Evolutionary conservation across 2,329 filamentous ascomycete genomes (phyloP).

Genomic region (Cryphonectria carpinicola): DNA sequence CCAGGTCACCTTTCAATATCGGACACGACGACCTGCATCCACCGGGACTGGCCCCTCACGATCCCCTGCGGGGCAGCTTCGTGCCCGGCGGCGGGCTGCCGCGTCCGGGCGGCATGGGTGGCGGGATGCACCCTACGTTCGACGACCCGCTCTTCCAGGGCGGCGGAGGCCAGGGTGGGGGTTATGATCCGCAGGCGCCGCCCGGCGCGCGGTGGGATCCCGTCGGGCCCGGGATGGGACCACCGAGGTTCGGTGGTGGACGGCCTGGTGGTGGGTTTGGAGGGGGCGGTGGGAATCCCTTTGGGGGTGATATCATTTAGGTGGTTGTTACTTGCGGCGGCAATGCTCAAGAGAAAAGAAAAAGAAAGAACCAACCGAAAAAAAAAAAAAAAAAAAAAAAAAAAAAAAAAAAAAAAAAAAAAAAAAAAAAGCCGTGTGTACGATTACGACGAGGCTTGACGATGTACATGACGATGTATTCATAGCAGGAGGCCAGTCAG

Average conservation of each 20-base stretch:
- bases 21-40: conserved; percentile 90
- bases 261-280: conserved; percentile 42
- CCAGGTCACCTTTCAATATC: conserved; percentile 67
- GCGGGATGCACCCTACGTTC: conserved; percentile 95
- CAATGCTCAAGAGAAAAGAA: background rate
- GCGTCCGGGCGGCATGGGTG: conserved; percentile 59
- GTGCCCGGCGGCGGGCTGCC: conserved; percentile 61
- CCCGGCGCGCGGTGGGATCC: conserved; percentile 94
- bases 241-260: conserved; percentile 50
- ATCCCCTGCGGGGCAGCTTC: conserved; percentile 74
- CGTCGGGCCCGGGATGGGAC: conserved; percentile 66
- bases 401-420: too few species aligned
- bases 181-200: conserved; percentile 73
- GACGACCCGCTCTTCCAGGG: conserved; percentile 85
- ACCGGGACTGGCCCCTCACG: conserved; percentile 80
- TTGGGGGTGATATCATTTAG: conserved; percentile 44
- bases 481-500: background rate
- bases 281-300: conserved; percentile 42
- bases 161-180: conserved; percentile 48
- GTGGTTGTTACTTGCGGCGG: background rate
- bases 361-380: too few species aligned
- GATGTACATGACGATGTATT: background rate
- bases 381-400: too few species aligned
- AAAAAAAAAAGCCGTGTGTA: background rate
- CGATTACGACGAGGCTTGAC: conserved; percentile 5